Evolutionary conservation across 2,329 filamentous ascomycete genomes (phyloP).

Genomic region (Cladosporium sp.): DNA sequence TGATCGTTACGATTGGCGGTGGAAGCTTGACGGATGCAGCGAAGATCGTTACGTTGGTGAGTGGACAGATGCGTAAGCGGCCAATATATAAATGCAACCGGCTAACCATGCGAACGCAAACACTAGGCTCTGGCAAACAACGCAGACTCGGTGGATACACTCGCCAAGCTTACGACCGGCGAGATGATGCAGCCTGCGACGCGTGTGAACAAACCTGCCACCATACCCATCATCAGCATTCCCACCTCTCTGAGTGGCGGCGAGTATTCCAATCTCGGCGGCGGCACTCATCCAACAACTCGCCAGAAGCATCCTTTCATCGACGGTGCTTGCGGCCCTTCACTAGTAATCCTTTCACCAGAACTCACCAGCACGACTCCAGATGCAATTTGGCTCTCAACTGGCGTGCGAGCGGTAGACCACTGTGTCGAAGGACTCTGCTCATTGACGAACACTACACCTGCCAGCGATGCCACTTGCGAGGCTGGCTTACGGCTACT

Average conservation of each 20-base stretch:
- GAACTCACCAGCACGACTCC: conserved; percentile 54
- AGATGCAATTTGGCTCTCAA: conserved; percentile 56
- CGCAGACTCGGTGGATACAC: conserved; percentile 12
- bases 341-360: conserved; percentile 59
- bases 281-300: conserved; percentile 37
- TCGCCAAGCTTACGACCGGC: conserved; percentile 18
- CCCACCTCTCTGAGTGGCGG: conserved; percentile 26
- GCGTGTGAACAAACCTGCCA: not conserved
- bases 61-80: not conserved
- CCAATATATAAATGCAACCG: not conserved
- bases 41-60: conserved; percentile 50
- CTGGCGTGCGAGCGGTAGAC: conserved; percentile 58
- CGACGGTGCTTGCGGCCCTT: conserved; percentile 44
- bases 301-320: conserved; percentile 28
- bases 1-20: conserved; percentile 56
- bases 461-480: conserved; percentile 33
- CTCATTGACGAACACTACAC: conserved; percentile 38
- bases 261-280: conserved; percentile 41
- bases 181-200: conserved; percentile 8
- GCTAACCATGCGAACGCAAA: not conserved
- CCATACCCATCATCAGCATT: conserved; percentile 24
- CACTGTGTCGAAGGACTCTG: conserved; percentile 60
- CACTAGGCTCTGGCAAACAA: conserved; percentile 23
- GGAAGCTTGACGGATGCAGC: conserved; percentile 59
- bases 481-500: conserved; percentile 43